phyloP scores from a whole-genome alignment of 495 filamentous ascomycete species.

The Penicillium steckii region DNA sequence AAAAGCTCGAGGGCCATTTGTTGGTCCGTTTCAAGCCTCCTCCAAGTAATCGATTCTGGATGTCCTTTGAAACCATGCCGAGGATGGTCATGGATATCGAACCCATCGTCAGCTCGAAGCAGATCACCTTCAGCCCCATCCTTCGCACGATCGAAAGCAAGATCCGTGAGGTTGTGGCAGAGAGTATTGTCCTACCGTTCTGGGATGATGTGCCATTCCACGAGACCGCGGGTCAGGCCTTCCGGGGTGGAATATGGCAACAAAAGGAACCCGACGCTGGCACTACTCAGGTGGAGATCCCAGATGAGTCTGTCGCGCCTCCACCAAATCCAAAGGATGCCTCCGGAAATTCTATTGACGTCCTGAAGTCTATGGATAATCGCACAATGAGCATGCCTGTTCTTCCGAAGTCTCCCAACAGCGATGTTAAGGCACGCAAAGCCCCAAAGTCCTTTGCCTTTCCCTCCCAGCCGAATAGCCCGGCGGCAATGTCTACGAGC shows the following conservation, averaged over 20 bases:
- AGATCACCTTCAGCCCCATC: constrained; percentile 91
- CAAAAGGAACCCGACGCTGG: constrained; percentile 53
- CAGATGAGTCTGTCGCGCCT: constrained; percentile 56
- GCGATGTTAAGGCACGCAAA: constrained; percentile 35
- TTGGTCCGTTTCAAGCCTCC: constrained; percentile 89
- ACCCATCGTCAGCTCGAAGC: constrained; percentile 90
- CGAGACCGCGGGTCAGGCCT: constrained; percentile 68
- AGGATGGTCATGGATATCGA: constrained; percentile 91
- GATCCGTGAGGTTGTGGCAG: constrained; percentile 88
- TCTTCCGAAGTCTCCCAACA: constrained; percentile 31
- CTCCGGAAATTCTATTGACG: constrained; percentile 30
- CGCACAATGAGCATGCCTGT: constrained; percentile 60
- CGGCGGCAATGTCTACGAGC: constrained; percentile 37
- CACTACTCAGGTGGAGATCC: constrained; percentile 45
- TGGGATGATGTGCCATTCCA: constrained; percentile 95
- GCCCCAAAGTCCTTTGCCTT: constrained; percentile 23
- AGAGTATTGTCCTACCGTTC: constrained; percentile 89
- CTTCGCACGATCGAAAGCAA: constrained; percentile 90
- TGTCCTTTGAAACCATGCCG: constrained; percentile 88
- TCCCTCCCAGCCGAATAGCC: constrained; percentile 25
- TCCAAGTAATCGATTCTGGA: constrained; percentile 92
- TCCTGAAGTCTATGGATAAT: constrained; percentile 46
- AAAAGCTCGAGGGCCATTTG: constrained; percentile 80
- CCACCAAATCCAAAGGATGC: constrained; percentile 40
- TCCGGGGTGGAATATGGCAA: constrained; percentile 88